These are phyloP conservation scores for Xylaria grammica DNA, from an alignment of 495 filamentous ascomycete species.

Conservation along the genomic window DNA sequence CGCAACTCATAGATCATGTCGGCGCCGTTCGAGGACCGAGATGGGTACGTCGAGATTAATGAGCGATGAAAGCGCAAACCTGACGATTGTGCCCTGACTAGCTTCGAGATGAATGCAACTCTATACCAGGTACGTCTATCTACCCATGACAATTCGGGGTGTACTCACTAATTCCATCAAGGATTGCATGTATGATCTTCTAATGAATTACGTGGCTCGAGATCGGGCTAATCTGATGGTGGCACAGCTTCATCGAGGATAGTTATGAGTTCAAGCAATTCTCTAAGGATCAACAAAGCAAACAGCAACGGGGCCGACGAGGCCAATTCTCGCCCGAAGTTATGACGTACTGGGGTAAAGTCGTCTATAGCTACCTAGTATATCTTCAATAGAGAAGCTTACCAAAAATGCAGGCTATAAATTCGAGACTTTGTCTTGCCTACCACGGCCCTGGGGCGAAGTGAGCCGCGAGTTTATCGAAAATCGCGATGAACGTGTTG, in stretches of 20 bases:
- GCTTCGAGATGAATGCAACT: conserved; percentile 96
- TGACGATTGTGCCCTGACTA: conserved; percentile 36
- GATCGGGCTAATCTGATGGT: conserved; percentile 26
- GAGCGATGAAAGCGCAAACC: conserved; percentile 16
- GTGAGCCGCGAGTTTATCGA: conserved; percentile 79
- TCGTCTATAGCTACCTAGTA: neutral
- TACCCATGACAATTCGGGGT: neutral
- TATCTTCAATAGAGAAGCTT: conserved; percentile 14
- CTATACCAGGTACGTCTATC: conserved; percentile 74
- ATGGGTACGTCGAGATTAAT: conserved; percentile 62
- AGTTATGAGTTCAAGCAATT: conserved; percentile 71
- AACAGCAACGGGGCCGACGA: conserved; percentile 68
- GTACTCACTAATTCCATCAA: conserved; percentile 40
- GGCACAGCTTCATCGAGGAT: conserved; percentile 87
- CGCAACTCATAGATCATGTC: conserved; percentile 71
- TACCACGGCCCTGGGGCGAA: conserved; percentile 73
- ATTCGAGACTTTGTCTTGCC: conserved; percentile 84
- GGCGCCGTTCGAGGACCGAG: conserved; percentile 77
- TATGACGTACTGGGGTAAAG: conserved; percentile 65
- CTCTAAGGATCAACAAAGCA: conserved; percentile 59
- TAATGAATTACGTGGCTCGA: neutral
- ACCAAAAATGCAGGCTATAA: conserved; percentile 75
- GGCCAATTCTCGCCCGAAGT: conserved; percentile 41
- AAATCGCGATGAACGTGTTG: conserved; percentile 66
- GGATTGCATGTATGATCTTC: conserved; percentile 81